Evolutionary conservation across 768 basidiomycete genomes (phyloP).

Genomic region (Steccherinum ochraceum): DNA sequence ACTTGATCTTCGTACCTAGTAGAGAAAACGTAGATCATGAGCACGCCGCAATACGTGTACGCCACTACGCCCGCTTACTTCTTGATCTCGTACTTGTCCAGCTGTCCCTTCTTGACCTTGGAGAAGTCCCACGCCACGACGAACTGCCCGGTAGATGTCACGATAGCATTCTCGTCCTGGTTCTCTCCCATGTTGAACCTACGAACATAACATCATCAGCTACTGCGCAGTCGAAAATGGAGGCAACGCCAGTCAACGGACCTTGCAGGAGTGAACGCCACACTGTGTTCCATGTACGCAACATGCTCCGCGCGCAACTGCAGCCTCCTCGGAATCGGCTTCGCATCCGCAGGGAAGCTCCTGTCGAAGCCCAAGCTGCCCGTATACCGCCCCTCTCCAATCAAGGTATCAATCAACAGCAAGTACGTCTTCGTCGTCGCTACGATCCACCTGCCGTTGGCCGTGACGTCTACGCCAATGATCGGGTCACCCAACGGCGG

Average conservation of each 20-base stretch:
- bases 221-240: not conserved
- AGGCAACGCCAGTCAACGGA: conserved; percentile 24
- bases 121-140: conserved; percentile 97
- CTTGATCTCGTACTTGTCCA: conserved; percentile 95
- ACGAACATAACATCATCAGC: too few species aligned
- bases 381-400: conserved; percentile 82
- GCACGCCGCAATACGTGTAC: conserved; percentile 1
- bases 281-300: conserved; percentile 84
- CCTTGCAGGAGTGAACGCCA: conserved; percentile 93
- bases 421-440: conserved; percentile 95
- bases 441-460: conserved; percentile 90
- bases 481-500: conserved; percentile 96
- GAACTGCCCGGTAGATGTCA: conserved; percentile 88
- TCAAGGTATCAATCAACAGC: conserved; percentile 89
- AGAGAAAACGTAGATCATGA: conserved; percentile 2
- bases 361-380: conserved; percentile 88
- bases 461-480: conserved; percentile 88
- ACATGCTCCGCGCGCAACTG: conserved; percentile 89
- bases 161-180: conserved; percentile 89
- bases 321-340: conserved; percentile 84
- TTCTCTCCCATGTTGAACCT: conserved; percentile 93
- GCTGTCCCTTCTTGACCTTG: conserved; percentile 87
- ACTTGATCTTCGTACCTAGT: conserved; percentile 81
- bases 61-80: conserved; percentile 32
- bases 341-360: conserved; percentile 90